A percentile compares a stretch with the other conserved stretches of the same genome.
These are phyloP conservation scores for Skeletonema menzelii DNA, from an alignment of 108 stramenopile species.

Conservation along the genomic window DNA sequence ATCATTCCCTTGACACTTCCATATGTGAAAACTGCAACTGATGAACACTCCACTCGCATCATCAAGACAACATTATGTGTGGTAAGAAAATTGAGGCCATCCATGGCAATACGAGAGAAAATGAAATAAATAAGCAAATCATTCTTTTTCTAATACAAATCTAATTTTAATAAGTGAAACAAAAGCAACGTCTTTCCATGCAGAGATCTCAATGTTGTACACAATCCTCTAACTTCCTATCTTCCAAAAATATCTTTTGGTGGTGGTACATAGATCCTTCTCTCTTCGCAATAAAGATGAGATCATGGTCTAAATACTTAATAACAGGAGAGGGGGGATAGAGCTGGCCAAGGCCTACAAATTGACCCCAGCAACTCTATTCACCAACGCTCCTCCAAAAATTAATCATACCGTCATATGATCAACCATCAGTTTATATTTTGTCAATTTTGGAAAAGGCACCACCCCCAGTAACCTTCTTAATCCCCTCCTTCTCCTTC, in stretches of 20 bases:
- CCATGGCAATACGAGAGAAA: too few relatives aligned
- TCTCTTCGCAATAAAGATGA: neutral
- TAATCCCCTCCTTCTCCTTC: slow-evolving; percentile 75
- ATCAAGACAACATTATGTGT: too few relatives aligned
- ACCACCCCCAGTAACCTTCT: slow-evolving; percentile 83
- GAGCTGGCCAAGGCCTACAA: neutral
- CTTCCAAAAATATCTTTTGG: neutral
- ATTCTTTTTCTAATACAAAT: neutral
- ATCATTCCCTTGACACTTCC: neutral
- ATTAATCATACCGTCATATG: neutral
- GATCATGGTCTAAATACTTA: neutral
- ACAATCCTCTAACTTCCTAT: neutral
- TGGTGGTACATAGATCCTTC: neutral
- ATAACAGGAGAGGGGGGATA: neutral
- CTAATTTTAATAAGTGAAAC: neutral
- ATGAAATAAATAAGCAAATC: too few relatives aligned
- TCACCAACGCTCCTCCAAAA: neutral
- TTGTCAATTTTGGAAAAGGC: slow-evolving; percentile 88
- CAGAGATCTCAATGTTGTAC: neutral
- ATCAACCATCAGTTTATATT: slow-evolving; percentile 55
- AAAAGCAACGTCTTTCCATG: neutral
- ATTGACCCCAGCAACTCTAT: neutral
- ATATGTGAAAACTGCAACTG: neutral
- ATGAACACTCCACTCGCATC: too few relatives aligned
- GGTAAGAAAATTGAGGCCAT: too few relatives aligned